phyloP scores from a whole-genome alignment of 225 moss, liverwort and hornwort genomes.

The Bryoerythrophyllum caledonicum region DNA sequence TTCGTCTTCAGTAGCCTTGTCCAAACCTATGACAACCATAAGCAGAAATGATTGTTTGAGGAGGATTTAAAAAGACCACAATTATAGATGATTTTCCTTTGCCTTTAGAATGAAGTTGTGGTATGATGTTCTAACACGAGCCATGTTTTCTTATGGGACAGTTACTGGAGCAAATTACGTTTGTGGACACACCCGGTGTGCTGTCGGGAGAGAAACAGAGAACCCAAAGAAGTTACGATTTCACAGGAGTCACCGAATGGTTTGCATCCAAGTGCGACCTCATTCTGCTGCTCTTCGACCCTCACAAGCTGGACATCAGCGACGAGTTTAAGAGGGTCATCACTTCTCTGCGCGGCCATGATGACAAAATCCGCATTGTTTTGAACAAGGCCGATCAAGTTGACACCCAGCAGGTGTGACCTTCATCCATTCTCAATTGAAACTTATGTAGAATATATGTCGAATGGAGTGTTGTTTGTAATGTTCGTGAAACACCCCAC shows the following conservation, averaged over 20 bases:
- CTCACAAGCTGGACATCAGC: slow-evolving; percentile 97
- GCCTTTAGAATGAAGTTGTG: not conserved
- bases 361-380: slow-evolving; percentile 96
- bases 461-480: too few relatives aligned
- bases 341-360: slow-evolving; percentile 91
- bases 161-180: slow-evolving; percentile 97
- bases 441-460: not conserved
- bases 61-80: not conserved
- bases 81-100: too few relatives aligned
- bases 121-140: not conserved
- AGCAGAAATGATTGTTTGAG: not conserved
- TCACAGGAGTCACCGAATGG: slow-evolving; percentile 99
- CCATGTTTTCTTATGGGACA: slow-evolving; percentile 11
- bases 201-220: slow-evolving; percentile 98
- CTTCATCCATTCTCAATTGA: not conserved
- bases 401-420: slow-evolving; percentile 92
- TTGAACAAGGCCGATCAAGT: slow-evolving; percentile 99
- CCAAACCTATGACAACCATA: not conserved
- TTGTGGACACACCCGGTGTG: slow-evolving; percentile 99
- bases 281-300: slow-evolving; percentile 92
- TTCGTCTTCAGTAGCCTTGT: not conserved
- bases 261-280: slow-evolving; percentile 98
- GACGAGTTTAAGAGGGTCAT: slow-evolving; percentile 99
- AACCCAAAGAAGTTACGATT: slow-evolving; percentile 97
- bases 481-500: too few relatives aligned